Percentiles rank a stretch among this genome's conserved stretches.
Evolutionary conservation across 108 stramenopile species (phyloP).

Genomic region (Skeletonema costatum): DNA sequence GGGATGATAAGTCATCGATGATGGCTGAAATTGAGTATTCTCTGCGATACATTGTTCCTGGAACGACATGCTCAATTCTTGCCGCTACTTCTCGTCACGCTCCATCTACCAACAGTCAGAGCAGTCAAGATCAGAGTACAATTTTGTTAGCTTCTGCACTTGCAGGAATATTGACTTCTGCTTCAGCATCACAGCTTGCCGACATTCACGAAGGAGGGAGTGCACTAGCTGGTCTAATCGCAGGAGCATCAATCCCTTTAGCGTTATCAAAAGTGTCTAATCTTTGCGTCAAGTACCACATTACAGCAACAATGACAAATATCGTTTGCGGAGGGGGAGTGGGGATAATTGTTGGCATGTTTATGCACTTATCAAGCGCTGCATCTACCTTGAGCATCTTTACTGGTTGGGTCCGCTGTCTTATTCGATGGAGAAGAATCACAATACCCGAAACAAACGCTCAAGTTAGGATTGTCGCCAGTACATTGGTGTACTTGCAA

Average conservation of each 20-base stretch:
- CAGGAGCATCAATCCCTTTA: conserved; percentile 47
- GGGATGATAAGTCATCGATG: background rate
- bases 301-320: conserved; percentile 78
- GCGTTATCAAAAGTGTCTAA: conserved; percentile 23
- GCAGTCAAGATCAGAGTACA: conserved; percentile 21
- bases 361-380: conserved; percentile 32
- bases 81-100: conserved; percentile 16
- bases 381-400: conserved; percentile 16
- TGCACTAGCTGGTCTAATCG: conserved; percentile 57
- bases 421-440: conserved; percentile 25
- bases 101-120: background rate
- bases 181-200: conserved; percentile 34
- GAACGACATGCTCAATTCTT: conserved; percentile 26
- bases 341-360: conserved; percentile 48
- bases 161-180: conserved; percentile 45
- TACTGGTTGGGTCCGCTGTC: conserved; percentile 23
- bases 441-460: background rate
- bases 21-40: background rate
- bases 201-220: conserved; percentile 10
- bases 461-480: background rate
- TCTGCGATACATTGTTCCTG: conserved; percentile 15
- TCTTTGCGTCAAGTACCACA: conserved; percentile 38
- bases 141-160: conserved; percentile 20
- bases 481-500: background rate
- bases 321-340: conserved; percentile 57